Base-by-base conservation (phyloP, 2,329 filamentous ascomycete genomes). In the Pseudogymnoascus sp. region DNA sequence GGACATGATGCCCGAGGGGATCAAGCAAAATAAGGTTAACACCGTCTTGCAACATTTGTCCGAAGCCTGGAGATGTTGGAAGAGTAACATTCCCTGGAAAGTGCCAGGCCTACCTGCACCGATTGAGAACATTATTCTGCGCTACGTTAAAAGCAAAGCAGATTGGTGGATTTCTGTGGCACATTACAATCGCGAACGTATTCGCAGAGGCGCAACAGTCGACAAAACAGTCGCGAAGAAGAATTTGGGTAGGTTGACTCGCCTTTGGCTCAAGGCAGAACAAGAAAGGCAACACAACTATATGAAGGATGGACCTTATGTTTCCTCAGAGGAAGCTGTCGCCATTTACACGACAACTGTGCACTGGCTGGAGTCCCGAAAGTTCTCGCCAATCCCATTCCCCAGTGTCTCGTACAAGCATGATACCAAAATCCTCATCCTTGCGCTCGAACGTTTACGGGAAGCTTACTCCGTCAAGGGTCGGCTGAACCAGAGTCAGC, bases 1-100 rank as follows among this genome's bases (percentile, higher is more conserved):
- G 89, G 94, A 99, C 70, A 99, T 99, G 95, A 99, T 99, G 94
- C 94, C 94, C 0, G 95, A 99, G 72, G 94, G 94, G 66, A 97
- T 99, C 77, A 96, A 96, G 74, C 94, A 99, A 72, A 99, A 94
- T 78, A 99, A 99, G 76, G 91, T 99, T 73, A 96, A 99, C 74
- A 96, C 92, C 1, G 92, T 99, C 45, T 78, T 99, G 59, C 94
- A 97, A 70, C 95, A 99, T 80, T 76, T 99, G 39, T 97, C 92
- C 0, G 94, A 99, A 76, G 94, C 94, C 12, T 99, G 94, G 94
- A 84, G 94, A 76, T 99, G 94, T 77, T 99, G 94, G 94, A 99
- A 99, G 85, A 96, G 92, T 75, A 99, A 99, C 70, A 99, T 99
- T 66, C 94, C 94, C 0, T 99, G 94, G 94, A 99, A 99, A 77